Conservation (phyloP, 2,329 filamentous ascomycete species). For the Clarireedia hainanense region DNA sequence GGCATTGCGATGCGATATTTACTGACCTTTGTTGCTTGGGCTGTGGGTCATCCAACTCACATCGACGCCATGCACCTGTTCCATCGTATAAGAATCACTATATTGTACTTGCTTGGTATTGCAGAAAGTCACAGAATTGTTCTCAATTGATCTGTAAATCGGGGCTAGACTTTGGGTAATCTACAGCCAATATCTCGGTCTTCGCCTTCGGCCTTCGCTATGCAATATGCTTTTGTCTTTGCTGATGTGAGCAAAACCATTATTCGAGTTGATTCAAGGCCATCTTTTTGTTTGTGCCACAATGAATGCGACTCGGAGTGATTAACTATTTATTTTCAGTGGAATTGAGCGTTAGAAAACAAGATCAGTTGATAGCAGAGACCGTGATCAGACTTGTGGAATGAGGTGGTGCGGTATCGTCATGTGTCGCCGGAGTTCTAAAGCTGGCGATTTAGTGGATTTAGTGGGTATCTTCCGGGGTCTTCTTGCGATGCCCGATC, state of each 20-base stretch:
- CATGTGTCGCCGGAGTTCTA: background rate
- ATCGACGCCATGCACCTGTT: conserved; percentile 29
- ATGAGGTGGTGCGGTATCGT: background rate
- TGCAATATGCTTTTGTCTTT: conserved; percentile 1
- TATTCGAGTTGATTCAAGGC: background rate
- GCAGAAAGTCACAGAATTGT: background rate
- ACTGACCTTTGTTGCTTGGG: conserved; percentile 25
- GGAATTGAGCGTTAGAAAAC: background rate
- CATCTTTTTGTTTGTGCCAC: conserved; percentile 8
- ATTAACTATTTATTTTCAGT: background rate
- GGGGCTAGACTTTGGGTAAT: background rate
- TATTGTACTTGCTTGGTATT: background rate
- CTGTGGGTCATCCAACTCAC: conserved; percentile 30
- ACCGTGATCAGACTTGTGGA: background rate
- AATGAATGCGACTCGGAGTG: conserved; percentile 1
- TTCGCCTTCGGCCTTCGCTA: background rate
- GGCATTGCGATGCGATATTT: background rate
- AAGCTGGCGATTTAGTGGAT: background rate
- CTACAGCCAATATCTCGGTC: background rate
- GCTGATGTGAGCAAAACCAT: conserved; percentile 9
- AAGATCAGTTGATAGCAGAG: background rate
- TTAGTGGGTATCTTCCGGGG: background rate
- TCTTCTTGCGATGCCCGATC: background rate
- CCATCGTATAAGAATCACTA: conserved; percentile 19
- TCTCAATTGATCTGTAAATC: background rate